Percentiles rank a stretch among this genome's conserved stretches.
Conservation (phyloP, 495 filamentous ascomycete genomes). For the Pseudomonodictys pantanalensis region DNA sequence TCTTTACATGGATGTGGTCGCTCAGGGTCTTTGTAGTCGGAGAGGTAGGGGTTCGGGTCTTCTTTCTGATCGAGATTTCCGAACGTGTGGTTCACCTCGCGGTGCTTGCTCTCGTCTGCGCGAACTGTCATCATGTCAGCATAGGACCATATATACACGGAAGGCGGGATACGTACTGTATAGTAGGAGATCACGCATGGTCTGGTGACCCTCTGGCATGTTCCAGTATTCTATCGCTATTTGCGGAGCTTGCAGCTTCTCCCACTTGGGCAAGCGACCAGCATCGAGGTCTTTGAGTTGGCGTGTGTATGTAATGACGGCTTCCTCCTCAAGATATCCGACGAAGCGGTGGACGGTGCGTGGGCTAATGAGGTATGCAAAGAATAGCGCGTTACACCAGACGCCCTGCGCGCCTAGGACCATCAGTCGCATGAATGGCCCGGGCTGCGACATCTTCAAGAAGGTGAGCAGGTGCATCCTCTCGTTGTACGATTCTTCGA, state of each 20-base stretch:
- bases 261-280: slow-evolving; percentile 80
- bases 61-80: slow-evolving; percentile 75
- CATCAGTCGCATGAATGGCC: slow-evolving; percentile 82
- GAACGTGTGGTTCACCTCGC: slow-evolving; percentile 95
- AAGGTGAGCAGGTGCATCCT: slow-evolving; percentile 95
- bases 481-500: slow-evolving; percentile 95
- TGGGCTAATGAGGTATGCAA: slow-evolving; percentile 84
- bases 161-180: slow-evolving; percentile 50
- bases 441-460: slow-evolving; percentile 87
- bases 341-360: slow-evolving; percentile 93
- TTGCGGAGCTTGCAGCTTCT: slow-evolving; percentile 73
- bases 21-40: slow-evolving; percentile 62
- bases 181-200: slow-evolving; percentile 79
- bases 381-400: slow-evolving; percentile 92
- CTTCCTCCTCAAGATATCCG: slow-evolving; percentile 95
- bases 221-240: slow-evolving; percentile 89
- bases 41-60: slow-evolving; percentile 89
- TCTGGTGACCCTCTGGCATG: slow-evolving; percentile 79
- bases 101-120: slow-evolving; percentile 93
- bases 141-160: not conserved
- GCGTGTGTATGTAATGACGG: slow-evolving; percentile 90
- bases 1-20: slow-evolving; percentile 69
- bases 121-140: slow-evolving; percentile 49
- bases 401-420: slow-evolving; percentile 81
- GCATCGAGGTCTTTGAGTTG: slow-evolving; percentile 81